Base-by-base conservation (phyloP, 2,329 filamentous ascomycete species). In the Penicillium expansum region DNA sequence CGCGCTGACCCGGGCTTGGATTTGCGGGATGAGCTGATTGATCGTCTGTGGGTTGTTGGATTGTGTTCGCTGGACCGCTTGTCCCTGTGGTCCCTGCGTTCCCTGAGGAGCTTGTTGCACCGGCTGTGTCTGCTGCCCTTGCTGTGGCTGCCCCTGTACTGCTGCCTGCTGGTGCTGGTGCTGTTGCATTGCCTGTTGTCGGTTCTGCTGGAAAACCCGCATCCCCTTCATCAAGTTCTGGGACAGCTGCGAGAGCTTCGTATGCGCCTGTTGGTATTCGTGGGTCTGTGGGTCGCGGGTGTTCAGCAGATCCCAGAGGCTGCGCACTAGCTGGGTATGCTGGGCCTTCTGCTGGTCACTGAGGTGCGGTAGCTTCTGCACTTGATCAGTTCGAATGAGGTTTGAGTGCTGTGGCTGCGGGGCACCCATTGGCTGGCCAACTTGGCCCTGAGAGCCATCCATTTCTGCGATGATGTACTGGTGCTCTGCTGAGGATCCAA, bases 321-420 rank as follows among this genome's bases (percentile, higher is more conserved):
- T 79, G 55, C 78, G 76, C 59, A 86, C 78, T 20, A 81, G 74
- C 48, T 77, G 72, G 56, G 80, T 80, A 65, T 85, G 84, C 62
- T 82, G 79, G 43, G 77, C 71, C 71, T 85, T 86, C 63, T 82
- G 79, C 48, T 79, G 72, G 9, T 83, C 80, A 58, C 72, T 80
- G 30, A 86, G 74, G 68, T 80, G 76, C 5, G 80, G 80, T 6
- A 84, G 74, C 56, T 77, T 77, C 58, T 79, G 77, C 50, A 84
- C 80, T 58, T 83, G 79, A 55, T 81, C 78, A 30, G 81, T 80
- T 43, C 77, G 77, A 62, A 83, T 82, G 48, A 81, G 67, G 52
- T 77, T 75, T 6, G 76, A 73, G 48, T 77, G 74, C 62, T 78
- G 76, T 59, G 74, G 74, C 60, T 72, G 71, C 9, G 65, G 64